Evolutionary conservation across 2,329 filamentous ascomycete species (phyloP).

Genomic region (Tolypocladium cylindrosporum): DNA sequence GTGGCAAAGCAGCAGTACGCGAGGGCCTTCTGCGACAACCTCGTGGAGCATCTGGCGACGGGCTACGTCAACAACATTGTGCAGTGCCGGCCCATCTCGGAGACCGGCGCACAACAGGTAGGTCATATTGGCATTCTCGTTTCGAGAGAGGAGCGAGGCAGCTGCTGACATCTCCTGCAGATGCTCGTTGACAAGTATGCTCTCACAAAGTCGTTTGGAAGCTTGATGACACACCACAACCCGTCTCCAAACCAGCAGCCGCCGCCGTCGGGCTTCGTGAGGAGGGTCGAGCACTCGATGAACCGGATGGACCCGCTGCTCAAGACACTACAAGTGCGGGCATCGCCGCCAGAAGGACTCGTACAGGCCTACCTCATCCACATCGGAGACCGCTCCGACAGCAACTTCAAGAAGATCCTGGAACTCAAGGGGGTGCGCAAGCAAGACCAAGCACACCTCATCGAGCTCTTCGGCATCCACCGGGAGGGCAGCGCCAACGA

Average conservation of each 20-base stretch:
- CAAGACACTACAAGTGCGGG: constrained; percentile 91
- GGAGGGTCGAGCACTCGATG: constrained; percentile 77
- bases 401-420: constrained; percentile 92
- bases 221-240: constrained; percentile 56
- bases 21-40: constrained; percentile 85
- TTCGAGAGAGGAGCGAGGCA: not conserved
- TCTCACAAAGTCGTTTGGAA: constrained; percentile 68
- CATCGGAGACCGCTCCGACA: constrained; percentile 84
- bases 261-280: constrained; percentile 57
- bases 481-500: constrained; percentile 66
- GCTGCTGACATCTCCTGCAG: constrained; percentile 28
- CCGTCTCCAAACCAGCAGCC: constrained; percentile 27
- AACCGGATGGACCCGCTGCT: constrained; percentile 82
- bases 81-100: constrained; percentile 81
- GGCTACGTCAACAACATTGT: constrained; percentile 78
- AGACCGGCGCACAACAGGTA: constrained; percentile 88
- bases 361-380: constrained; percentile 97
- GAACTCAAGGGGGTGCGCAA: constrained; percentile 90
- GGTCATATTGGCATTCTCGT: constrained; percentile 3
- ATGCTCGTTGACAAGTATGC: constrained; percentile 96
- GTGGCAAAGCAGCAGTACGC: constrained; percentile 90
- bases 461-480: constrained; percentile 76
- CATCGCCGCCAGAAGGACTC: constrained; percentile 82
- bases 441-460: constrained; percentile 67
- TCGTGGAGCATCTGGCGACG: constrained; percentile 79